Conservation (phyloP, 2,329 filamentous ascomycete genomes). For the Raffaelea albimanens region DNA sequence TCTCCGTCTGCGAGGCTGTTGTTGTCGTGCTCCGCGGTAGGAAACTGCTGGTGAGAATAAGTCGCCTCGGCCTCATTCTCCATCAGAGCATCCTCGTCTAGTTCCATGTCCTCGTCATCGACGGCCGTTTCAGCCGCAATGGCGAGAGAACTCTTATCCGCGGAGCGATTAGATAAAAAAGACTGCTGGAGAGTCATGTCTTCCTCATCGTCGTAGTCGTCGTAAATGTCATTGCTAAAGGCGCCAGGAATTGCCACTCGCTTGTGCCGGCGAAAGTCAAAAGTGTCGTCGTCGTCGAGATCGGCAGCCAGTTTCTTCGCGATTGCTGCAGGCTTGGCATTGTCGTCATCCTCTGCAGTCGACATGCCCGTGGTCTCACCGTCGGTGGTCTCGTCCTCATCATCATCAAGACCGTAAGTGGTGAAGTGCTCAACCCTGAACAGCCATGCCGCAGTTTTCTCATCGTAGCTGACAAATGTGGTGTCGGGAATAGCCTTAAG, state of each 20-base stretch:
- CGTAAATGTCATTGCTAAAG: constrained; percentile 57
- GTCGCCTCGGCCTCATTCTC: constrained; percentile 68
- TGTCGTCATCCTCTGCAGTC: constrained; percentile 19
- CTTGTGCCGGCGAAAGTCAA: constrained; percentile 40
- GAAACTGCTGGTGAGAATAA: constrained; percentile 64
- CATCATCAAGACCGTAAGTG: constrained; percentile 80
- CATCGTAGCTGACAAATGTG: constrained; percentile 71
- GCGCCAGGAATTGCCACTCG: constrained; percentile 60
- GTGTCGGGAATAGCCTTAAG: constrained; percentile 74
- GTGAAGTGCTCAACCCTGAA: constrained; percentile 97
- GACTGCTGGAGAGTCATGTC: constrained; percentile 46
- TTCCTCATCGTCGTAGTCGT: constrained; percentile 45
- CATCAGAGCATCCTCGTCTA: constrained; percentile 64
- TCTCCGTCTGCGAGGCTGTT: constrained; percentile 28
- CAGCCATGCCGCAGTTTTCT: constrained; percentile 73
- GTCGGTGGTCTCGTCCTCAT: constrained; percentile 62
- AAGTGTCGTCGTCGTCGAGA: constrained; percentile 38
- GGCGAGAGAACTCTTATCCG: constrained; percentile 59
- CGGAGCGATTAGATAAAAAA: constrained; percentile 92
- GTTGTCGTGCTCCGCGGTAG: constrained; percentile 57
- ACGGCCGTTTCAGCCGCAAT: constrained; percentile 38
- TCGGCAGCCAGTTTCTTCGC: constrained; percentile 17
- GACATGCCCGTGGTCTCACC: constrained; percentile 35
- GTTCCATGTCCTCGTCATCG: constrained; percentile 59
- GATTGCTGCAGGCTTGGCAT: constrained; percentile 12